Conservation (phyloP, 768 basidiomycete genomes). For the Auricularia auricula-judae region DNA sequence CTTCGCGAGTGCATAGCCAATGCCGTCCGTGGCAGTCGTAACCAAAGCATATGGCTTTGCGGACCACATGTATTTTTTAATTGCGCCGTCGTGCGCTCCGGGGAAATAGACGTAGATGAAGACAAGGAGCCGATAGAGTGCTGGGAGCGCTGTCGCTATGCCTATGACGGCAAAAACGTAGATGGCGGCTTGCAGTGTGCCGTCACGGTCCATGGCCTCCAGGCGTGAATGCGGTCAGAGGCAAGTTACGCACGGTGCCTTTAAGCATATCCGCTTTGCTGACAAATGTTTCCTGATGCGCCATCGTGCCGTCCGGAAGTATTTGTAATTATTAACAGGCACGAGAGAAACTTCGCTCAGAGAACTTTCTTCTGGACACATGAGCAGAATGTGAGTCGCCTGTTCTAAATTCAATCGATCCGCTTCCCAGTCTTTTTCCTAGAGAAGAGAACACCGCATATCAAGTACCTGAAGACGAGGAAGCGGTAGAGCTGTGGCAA, state of each 20-base stretch:
- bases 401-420: no score
- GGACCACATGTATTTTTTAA: background rate
- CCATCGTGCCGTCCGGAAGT: no score
- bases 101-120: background rate
- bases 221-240: background rate
- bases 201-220: no score
- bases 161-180: background rate
- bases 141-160: background rate
- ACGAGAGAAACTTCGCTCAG: no score
- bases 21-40: slow-evolving; percentile 7
- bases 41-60: slow-evolving; percentile 5
- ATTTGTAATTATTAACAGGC: no score
- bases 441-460: background rate
- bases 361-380: no score
- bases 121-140: background rate
- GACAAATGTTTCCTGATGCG: no score
- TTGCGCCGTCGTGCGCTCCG: background rate
- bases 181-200: background rate
- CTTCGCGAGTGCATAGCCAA: slow-evolving; percentile 7
- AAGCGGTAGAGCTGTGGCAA: background rate
- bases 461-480: background rate
- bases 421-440: background rate
- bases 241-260: background rate
- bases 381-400: no score
- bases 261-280: no score